Evolutionary conservation across 495 filamentous ascomycete genomes (phyloP), one percentile per base, ranked within the genome.

Genomic region (Podospora australis): DNA sequence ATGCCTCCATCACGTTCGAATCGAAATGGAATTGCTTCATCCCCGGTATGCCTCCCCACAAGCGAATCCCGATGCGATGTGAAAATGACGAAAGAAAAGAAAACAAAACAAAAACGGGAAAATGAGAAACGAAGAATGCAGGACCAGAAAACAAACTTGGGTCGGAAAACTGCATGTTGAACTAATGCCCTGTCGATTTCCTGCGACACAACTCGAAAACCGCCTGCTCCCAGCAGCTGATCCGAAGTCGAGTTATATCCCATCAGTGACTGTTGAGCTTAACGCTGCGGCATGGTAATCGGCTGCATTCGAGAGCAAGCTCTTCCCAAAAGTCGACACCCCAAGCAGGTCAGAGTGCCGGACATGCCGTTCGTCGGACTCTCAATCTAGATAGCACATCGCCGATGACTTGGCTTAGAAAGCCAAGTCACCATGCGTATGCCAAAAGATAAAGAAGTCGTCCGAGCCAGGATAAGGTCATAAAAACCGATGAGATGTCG

Each of bases 21-120:
- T 39, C 11, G 21, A 23, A 39, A 50, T 44, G 39, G 40, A 49
- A 50, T 51, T 58, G 57, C 55, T 54, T 59, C 57, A 30, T 63
- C 63, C 60, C 62, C 58, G 58, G 54, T 59, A 44, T 57, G 48
- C 67, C 61, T 70, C 68, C 66, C 66, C 66, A 65, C 66, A 65
- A 68, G 67, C 63, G 62, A 57, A 55, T 50, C 50, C 58, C 48
- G 62, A 55, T 66, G 59, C 62, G 59, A 57, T 55, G 52, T 50
- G 53, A 42, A 49, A 29, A 38, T 30, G 50, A 40, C 39, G 29
- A 49, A 41, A 28, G 44, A 53, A 50, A 45, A 3, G 32, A 55
- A 56, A 53, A 47, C 58, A 53, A 58, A 28, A 42, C 7, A 21
- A 59, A 51, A 63, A 64, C 56, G 51, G 56, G 55, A 50, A 56